Base-by-base conservation (phyloP, 257 asterid genomes). In the Lycium ferocissimum region DNA sequence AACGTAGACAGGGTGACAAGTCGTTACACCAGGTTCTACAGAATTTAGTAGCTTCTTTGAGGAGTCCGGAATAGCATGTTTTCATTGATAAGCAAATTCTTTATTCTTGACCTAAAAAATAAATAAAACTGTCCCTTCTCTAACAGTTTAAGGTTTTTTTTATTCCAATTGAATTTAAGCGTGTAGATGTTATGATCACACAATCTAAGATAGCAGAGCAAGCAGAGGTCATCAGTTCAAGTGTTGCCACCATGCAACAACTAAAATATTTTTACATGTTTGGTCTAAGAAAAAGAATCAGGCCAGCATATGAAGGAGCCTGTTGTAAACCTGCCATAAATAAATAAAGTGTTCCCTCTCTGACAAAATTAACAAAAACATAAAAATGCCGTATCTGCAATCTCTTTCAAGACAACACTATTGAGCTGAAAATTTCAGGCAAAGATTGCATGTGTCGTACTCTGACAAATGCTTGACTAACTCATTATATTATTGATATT, bases 11-110 rank as follows among this genome's bases (percentile, higher is more conserved):
- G 79, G 89, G 91, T 72, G 91, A 89, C 72, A 91, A 88, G 90
- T 93, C 94, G 80, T 91, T 97, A 89, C 98, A 93, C 85, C 99
- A 97, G 98, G 99, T 97, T 80, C 40, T 78, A 53, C 82, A 78
- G 58, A 78, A 26, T 33, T 33, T 78, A 78, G 65, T 26, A 54
- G 65, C 66, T 78, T 78, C 66, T 78, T 53, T 33, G 51, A 4
- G 49, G 14, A 53, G 26, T 78, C 45, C 7, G 49, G 66, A 78
- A 13, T 17, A 26, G 26, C 65, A 78, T 53, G 15, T 14, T 78
- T 76, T 76, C 82, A 26, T 59, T 78, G 51, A 53, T 78, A 51
- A 15, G 9, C 49, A 78, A 56, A 53, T 53, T 26, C 49, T 78
- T 15, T 33, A 53, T 53, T 26, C 49, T 78, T 15, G 66, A 78